These are phyloP conservation scores for Malassezia brasiliensis DNA, from an alignment of 1,284 basidiomycete genomes.

Conservation along the genomic window DNA sequence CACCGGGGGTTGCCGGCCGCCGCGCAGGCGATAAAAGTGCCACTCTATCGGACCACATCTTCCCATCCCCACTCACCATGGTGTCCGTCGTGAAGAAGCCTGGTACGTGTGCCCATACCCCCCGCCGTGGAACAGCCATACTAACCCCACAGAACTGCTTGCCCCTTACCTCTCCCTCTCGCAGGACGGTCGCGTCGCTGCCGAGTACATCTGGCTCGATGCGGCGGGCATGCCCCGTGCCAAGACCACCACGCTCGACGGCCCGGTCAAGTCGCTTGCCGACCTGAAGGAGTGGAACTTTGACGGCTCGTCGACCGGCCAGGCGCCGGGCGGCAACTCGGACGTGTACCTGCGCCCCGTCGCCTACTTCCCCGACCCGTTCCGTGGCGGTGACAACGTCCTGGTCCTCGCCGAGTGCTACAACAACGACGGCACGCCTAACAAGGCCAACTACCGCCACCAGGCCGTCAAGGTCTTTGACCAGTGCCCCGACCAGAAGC, in stretches of 20 bases:
- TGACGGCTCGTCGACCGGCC: conserved; percentile 65
- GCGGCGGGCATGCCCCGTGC: conserved; percentile 52
- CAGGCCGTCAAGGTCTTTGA: conserved; percentile 42
- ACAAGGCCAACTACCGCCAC: conserved; percentile 75
- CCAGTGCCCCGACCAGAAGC: conserved; percentile 50
- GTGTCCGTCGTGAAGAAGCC: conserved; percentile 2
- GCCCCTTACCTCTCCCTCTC: conserved; percentile 28
- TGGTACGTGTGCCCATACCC: neutral
- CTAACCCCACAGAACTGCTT: conserved; percentile 3
- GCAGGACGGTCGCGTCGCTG: conserved; percentile 29
- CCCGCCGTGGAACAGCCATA: neutral
- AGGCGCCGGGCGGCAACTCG: conserved; percentile 70
- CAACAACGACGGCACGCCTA: conserved; percentile 98
- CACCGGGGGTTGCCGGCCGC: neutral
- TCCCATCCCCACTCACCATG: conserved; percentile 2
- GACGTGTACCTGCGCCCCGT: conserved; percentile 96
- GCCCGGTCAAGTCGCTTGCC: conserved; percentile 59
- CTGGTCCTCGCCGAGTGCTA: conserved; percentile 68
- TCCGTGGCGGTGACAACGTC: conserved; percentile 76
- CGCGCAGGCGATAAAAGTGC: neutral
- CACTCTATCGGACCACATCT: neutral
- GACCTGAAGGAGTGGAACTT: conserved; percentile 96
- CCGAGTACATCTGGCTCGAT: conserved; percentile 49
- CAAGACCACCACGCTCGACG: conserved; percentile 58
- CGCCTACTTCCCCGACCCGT: conserved; percentile 96